Conservation (phyloP, 257 asterid genomes). For the Lycium ferocissimum region DNA sequence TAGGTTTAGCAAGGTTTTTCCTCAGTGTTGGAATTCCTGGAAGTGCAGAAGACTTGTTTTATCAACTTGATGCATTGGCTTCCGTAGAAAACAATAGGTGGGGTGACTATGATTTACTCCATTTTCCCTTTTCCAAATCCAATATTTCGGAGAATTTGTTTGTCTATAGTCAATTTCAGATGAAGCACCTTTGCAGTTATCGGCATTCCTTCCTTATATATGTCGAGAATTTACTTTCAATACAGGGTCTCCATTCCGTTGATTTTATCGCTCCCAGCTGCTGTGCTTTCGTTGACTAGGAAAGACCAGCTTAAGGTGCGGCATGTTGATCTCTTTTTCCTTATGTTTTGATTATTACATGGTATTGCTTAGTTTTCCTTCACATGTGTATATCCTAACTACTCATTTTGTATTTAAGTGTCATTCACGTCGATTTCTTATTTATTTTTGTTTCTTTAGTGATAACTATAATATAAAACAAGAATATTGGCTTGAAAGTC, state of each 20-base stretch:
- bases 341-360: neutral
- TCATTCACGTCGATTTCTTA: neutral
- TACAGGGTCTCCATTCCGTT: conserved; percentile 83
- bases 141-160: conserved; percentile 11
- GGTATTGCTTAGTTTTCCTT: neutral
- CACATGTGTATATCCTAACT: neutral
- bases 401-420: neutral
- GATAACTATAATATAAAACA: neutral
- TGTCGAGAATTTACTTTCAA: conserved; percentile 34
- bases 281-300: conserved; percentile 78
- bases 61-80: conserved; percentile 84
- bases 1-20: conserved; percentile 87
- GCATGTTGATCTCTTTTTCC: conserved; percentile 22
- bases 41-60: conserved; percentile 70
- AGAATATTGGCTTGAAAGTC: conserved; percentile 5
- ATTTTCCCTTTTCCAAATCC: neutral
- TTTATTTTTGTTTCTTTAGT: neutral
- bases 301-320: conserved; percentile 88
- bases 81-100: conserved; percentile 77
- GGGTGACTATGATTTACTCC: conserved; percentile 31
- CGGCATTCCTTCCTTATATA: neutral
- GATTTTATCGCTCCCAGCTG: conserved; percentile 80
- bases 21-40: conserved; percentile 92
- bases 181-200: neutral
- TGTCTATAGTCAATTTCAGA: neutral